A percentile compares a stretch with the other conserved stretches of the same genome.
phyloP scores from a whole-genome alignment of 257 asterid genomes.

The Handroanthus guayacan region DNA sequence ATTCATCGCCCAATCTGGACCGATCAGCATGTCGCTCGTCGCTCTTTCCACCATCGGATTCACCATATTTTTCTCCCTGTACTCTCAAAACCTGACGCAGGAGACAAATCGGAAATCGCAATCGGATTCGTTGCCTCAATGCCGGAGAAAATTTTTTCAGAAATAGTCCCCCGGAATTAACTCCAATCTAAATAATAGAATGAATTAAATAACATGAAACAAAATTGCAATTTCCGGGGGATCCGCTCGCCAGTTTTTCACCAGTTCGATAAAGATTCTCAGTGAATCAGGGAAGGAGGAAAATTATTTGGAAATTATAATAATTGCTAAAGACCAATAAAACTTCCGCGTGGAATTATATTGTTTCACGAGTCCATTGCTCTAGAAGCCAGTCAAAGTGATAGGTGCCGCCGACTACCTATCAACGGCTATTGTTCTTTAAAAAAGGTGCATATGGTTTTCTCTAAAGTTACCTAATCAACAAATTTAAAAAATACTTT shows the following conservation, averaged over 20 bases:
- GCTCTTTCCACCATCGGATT: conserved; percentile 58
- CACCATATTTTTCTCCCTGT: conserved; percentile 38
- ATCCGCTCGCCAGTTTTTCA: not conserved
- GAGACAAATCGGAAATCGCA: conserved; percentile 21
- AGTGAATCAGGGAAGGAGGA: not conserved
- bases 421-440: not conserved
- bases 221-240: not conserved
- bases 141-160: not conserved
- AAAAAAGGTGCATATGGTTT: too few relatives aligned
- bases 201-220: not conserved
- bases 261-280: conserved; percentile 11
- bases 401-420: conserved; percentile 41
- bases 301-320: not conserved
- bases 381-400: not conserved
- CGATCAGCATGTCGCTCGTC: conserved; percentile 56
- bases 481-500: too few relatives aligned
- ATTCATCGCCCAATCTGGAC: conserved; percentile 63
- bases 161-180: not conserved
- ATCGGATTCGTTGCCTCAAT: conserved; percentile 6
- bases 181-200: not conserved
- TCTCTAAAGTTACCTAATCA: too few relatives aligned
- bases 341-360: conserved; percentile 25
- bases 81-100: conserved; percentile 20
- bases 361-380: conserved; percentile 11
- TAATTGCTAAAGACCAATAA: not conserved